phyloP scores from a whole-genome alignment of 2,329 filamentous ascomycete genomes.

The Aureobasidium pullulans region DNA sequence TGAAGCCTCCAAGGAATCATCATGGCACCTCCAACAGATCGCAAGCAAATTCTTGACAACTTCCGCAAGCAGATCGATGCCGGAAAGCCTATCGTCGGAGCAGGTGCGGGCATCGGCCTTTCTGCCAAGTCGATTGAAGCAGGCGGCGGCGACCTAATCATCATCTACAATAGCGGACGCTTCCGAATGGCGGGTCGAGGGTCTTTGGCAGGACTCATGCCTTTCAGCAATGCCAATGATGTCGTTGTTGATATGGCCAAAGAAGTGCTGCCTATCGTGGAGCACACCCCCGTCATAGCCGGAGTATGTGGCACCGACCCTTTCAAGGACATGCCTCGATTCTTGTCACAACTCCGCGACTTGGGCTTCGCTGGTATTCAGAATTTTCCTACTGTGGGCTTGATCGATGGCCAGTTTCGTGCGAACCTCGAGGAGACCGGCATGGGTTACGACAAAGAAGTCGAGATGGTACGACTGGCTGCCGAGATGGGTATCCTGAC shows the following conservation, averaged over 20 bases:
- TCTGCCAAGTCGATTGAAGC: slow-evolving; percentile 64
- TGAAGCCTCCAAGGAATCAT: not conserved
- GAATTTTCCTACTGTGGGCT: slow-evolving; percentile 66
- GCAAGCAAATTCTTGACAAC: slow-evolving; percentile 48
- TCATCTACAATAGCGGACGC: slow-evolving; percentile 65
- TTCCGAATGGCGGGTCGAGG: slow-evolving; percentile 67
- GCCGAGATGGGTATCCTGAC: slow-evolving; percentile 55
- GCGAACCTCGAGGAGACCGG: slow-evolving; percentile 63
- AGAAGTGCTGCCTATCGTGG: slow-evolving; percentile 60
- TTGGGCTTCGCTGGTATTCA: slow-evolving; percentile 63
- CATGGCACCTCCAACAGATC: slow-evolving; percentile 53
- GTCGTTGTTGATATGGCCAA: slow-evolving; percentile 63
- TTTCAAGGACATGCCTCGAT: slow-evolving; percentile 54
- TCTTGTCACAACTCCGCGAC: slow-evolving; percentile 52
- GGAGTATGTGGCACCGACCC: slow-evolving; percentile 66
- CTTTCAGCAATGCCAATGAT: slow-evolving; percentile 63
- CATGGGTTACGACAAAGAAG: slow-evolving; percentile 61
- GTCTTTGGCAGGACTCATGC: slow-evolving; percentile 62
- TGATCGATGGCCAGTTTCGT: slow-evolving; percentile 62
- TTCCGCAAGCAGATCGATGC: slow-evolving; percentile 49
- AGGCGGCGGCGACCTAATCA: slow-evolving; percentile 61
- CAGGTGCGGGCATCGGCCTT: slow-evolving; percentile 62
- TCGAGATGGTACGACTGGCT: slow-evolving; percentile 58
- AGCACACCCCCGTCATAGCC: slow-evolving; percentile 58
- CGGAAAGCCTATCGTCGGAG: slow-evolving; percentile 57